These are phyloP conservation scores for Arthrinium phaeospermum DNA, from an alignment of 2,329 filamentous ascomycete genomes.

Conservation along the genomic window DNA sequence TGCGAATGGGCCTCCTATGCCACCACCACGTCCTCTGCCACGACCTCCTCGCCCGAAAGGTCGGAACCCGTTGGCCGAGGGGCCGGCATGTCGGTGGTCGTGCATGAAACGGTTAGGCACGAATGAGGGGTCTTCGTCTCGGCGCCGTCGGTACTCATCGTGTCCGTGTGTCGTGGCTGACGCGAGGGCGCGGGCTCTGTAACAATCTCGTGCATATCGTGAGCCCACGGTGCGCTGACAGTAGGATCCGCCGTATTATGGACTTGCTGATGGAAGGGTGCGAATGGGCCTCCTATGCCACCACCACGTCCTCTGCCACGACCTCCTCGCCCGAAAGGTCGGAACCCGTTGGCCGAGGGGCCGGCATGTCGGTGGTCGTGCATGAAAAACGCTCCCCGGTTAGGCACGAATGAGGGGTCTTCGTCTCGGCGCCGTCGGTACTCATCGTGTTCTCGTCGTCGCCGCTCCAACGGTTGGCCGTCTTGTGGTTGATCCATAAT, in stretches of 20 bases:
- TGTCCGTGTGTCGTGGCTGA: constrained; percentile 63
- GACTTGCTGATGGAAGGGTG: constrained; percentile 55
- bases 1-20: constrained; percentile 62
- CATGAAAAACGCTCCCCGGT: constrained; percentile 94
- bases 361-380: constrained; percentile 87
- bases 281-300: constrained; percentile 63
- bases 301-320: constrained; percentile 68
- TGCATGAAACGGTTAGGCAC: constrained; percentile 98
- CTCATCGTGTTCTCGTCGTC: constrained; percentile 87
- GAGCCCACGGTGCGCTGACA: constrained; percentile 81
- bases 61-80: constrained; percentile 78
- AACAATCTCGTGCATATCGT: constrained; percentile 89
- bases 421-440: constrained; percentile 87
- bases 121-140: constrained; percentile 89
- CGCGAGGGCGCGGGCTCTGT: constrained; percentile 47
- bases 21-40: constrained; percentile 67
- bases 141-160: constrained; percentile 86
- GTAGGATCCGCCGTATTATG: constrained; percentile 63
- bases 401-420: constrained; percentile 92
- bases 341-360: constrained; percentile 78
- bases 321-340: constrained; percentile 70
- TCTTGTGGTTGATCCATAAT: constrained; percentile 53
- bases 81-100: constrained; percentile 83
- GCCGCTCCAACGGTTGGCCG: constrained; percentile 68
- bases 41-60: constrained; percentile 70